Conservation (phyloP, 2,329 filamentous ascomycete species). For the Capronia americana region DNA sequence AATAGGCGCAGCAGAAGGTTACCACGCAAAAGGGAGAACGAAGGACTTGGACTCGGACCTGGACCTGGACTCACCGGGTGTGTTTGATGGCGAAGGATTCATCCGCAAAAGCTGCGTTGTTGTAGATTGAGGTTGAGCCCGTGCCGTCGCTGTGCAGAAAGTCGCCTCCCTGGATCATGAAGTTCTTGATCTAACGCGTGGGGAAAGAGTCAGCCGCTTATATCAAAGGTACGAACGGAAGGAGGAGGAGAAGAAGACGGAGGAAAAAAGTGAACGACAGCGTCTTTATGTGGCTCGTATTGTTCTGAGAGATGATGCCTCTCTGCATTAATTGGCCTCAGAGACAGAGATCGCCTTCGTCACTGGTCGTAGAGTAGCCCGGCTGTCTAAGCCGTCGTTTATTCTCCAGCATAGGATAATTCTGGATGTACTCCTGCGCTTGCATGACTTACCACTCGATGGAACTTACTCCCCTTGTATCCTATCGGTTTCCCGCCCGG, state of each 20-base stretch:
- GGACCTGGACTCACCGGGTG: conserved; percentile 54
- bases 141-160: conserved; percentile 94
- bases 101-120: conserved; percentile 81
- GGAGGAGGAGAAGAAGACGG: not conserved
- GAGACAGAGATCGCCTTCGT: not conserved
- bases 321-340: too few species aligned
- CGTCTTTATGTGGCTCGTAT: not conserved
- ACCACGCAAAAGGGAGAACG: not conserved
- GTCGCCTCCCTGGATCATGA: conserved; percentile 98
- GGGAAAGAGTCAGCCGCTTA: not conserved
- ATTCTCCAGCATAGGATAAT: not conserved
- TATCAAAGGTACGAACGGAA: too few species aligned
- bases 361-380: not conserved
- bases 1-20: not conserved
- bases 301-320: not conserved
- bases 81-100: conserved; percentile 88
- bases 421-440: not conserved
- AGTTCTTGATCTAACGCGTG: conserved; percentile 76
- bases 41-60: not conserved
- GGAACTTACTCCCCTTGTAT: conserved; percentile 94
- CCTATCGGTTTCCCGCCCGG: conserved; percentile 78
- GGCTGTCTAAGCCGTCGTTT: not conserved
- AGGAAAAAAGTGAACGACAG: not conserved
- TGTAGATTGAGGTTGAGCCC: conserved; percentile 87
- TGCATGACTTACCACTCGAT: conserved; percentile 75